phyloP scores from a whole-genome alignment of 805 yeast species.

The Torulaspora indica region DNA sequence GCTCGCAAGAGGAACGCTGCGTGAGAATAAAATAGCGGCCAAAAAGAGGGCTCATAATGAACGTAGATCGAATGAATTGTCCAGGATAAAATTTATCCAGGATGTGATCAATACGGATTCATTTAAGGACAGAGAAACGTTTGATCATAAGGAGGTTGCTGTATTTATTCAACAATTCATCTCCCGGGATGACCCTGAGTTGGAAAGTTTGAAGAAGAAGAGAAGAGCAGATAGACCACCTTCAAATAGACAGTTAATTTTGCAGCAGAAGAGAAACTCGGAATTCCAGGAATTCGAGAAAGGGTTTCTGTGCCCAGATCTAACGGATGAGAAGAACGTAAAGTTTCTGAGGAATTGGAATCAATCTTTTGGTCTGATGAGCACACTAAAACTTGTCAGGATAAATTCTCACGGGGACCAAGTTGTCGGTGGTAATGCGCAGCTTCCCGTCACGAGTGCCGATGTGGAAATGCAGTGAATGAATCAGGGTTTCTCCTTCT shows the following conservation, averaged over 20 bases:
- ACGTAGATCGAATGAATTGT: constrained; percentile 55
- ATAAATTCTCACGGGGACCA: constrained; percentile 27
- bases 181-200: constrained; percentile 68
- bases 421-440: constrained; percentile 22
- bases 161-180: constrained; percentile 58
- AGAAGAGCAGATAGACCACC: constrained; percentile 90
- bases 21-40: constrained; percentile 66
- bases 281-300: constrained; percentile 60
- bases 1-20: constrained; percentile 75
- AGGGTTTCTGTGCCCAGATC: constrained; percentile 72
- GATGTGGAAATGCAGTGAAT: constrained; percentile 26
- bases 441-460: constrained; percentile 2
- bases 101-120: constrained; percentile 46
- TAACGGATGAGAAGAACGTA: constrained; percentile 58
- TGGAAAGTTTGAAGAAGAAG: constrained; percentile 52
- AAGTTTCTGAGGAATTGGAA: constrained; percentile 66
- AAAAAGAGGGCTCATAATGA: constrained; percentile 55
- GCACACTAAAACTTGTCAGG: constrained; percentile 50
- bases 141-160: constrained; percentile 55
- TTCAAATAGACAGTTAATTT: constrained; percentile 58
- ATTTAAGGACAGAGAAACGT: constrained; percentile 39
- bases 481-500: too few relatives aligned
- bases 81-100: constrained; percentile 56
- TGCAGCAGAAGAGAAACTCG: constrained; percentile 56
- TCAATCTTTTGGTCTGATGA: constrained; percentile 73